Base-by-base conservation (phyloP, 2,329 filamentous ascomycete species). In the Alternaria sp. region DNA sequence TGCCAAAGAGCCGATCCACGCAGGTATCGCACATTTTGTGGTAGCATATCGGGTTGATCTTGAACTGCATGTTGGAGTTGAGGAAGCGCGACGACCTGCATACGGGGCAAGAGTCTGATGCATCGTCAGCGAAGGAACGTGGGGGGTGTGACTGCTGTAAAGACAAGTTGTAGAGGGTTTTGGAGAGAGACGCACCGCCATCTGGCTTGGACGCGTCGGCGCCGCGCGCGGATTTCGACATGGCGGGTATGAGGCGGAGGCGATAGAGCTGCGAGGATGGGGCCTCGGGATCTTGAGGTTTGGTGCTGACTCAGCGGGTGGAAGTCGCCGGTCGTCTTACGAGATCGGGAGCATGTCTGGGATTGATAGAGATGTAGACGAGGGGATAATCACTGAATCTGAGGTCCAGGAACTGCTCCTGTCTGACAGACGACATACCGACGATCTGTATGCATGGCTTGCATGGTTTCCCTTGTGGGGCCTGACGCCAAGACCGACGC, bases 11-110 rank as follows among this genome's bases (percentile, higher is more conserved):
- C 60, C 95, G 92, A 81, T 95, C 92, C 45, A 98, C 94, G 83
- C 96, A 99, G 61, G 92, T 94, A 79, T 93, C 91, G 85, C 96
- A 99, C 93, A 99, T 98, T 71, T 93, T 93, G 85, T 99, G 96
- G 85, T 99, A 99, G 87, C 96, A 99, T 85, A 97, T 94, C 9
- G 95, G 93, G 80, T 98, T 97, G 84, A 99, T 94, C 72, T 96
- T 91, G 83, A 99, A 98, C 69, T 91, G 88, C 88, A 99, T 94
- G 83, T 94, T 91, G 65, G 90, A 90, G 84, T 97, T 97, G 75
- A 98, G 91, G 84, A 98, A 98, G 69, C 94, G 92, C 64, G 92
- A 93, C 63, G 94, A 96, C 83, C 97, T 97, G 91, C 96, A 99
- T 71, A 98, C 93, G 61, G 95, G 96, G 83, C 96, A 99, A 77